phyloP scores from a whole-genome alignment of 371 early-diverging fungal genomes.

The Blakeslea trispora region DNA sequence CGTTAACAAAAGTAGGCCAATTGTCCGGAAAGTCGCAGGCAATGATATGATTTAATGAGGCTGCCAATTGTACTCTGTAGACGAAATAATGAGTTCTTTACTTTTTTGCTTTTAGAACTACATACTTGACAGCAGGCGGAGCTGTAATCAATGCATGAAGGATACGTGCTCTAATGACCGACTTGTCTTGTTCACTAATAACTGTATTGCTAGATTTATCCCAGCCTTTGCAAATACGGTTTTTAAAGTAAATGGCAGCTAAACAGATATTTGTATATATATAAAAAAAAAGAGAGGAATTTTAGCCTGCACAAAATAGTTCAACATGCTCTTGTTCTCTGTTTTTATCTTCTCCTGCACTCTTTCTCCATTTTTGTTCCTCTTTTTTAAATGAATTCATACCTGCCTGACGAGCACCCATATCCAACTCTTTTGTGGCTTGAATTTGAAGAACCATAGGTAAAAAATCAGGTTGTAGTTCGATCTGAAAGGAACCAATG shows the following conservation, averaged over 20 bases:
- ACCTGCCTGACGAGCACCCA: slow-evolving; percentile 80
- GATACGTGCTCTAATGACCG: slow-evolving; percentile 69
- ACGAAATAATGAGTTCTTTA: slow-evolving; percentile 2
- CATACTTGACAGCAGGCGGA: slow-evolving; percentile 71
- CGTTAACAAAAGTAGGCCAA: slow-evolving; percentile 81
- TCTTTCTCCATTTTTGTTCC: neutral
- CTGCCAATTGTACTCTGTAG: slow-evolving; percentile 71
- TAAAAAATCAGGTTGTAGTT: slow-evolving; percentile 63
- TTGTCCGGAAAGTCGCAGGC: slow-evolving; percentile 74
- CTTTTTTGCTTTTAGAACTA: neutral
- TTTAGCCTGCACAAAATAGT: no score
- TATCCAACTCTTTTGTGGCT: slow-evolving; percentile 60
- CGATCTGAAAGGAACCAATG: slow-evolving; percentile 56
- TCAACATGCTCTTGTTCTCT: no score
- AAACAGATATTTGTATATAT: slow-evolving; percentile 5
- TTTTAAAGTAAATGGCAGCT: slow-evolving; percentile 96
- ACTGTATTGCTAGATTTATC: slow-evolving; percentile 36
- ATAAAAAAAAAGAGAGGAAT: neutral
- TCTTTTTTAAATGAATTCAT: slow-evolving; percentile 3
- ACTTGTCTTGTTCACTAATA: slow-evolving; percentile 72
- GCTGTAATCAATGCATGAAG: slow-evolving; percentile 70
- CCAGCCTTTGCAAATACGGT: slow-evolving; percentile 80
- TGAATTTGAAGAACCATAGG: slow-evolving; percentile 73
- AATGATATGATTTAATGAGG: slow-evolving; percentile 69
- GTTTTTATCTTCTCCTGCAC: neutral